A percentile compares a stretch with the other conserved stretches of the same genome.
phyloP scores from a whole-genome alignment of 371 early-diverging fungal species.

The Syncephalastrum sp. region DNA sequence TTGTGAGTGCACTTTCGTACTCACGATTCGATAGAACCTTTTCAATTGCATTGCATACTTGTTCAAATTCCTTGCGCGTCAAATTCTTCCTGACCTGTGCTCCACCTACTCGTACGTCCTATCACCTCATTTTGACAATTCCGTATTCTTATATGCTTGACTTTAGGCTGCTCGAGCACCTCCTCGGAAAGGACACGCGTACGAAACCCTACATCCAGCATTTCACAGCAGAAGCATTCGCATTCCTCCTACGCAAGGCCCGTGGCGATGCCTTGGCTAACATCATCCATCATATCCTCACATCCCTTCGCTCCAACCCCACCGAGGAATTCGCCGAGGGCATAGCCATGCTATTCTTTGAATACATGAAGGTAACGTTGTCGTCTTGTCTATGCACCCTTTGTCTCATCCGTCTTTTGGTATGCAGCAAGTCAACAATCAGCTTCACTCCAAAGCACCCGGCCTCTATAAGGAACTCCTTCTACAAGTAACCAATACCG shows the following conservation, averaged over 20 bases:
- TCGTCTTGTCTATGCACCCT: background rate
- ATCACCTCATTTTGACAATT: no score
- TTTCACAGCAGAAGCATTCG: constrained; percentile 92
- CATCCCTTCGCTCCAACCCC: constrained; percentile 49
- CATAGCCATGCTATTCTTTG: constrained; percentile 76
- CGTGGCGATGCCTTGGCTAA: constrained; percentile 54
- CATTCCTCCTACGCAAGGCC: constrained; percentile 83
- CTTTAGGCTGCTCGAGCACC: constrained; percentile 61
- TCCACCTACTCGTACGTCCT: constrained; percentile 63
- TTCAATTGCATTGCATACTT: constrained; percentile 89
- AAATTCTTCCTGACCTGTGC: constrained; percentile 66
- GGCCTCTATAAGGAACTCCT: constrained; percentile 52
- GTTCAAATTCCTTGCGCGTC: constrained; percentile 83
- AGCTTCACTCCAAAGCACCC: constrained; percentile 58
- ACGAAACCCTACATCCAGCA: constrained; percentile 77
- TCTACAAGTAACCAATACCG: constrained; percentile 22
- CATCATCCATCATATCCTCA: constrained; percentile 59
- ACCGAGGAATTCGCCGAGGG: constrained; percentile 68
- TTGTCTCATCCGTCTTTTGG: constrained; percentile 1
- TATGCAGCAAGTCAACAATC: constrained; percentile 52
- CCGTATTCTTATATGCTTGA: no score
- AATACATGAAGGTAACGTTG: constrained; percentile 65
- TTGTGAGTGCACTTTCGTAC: background rate
- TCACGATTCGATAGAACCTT: constrained; percentile 50
- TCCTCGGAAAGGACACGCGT: constrained; percentile 64